phyloP scores from a whole-genome alignment of 1,284 basidiomycete species.

The Polyporus tsugae region DNA sequence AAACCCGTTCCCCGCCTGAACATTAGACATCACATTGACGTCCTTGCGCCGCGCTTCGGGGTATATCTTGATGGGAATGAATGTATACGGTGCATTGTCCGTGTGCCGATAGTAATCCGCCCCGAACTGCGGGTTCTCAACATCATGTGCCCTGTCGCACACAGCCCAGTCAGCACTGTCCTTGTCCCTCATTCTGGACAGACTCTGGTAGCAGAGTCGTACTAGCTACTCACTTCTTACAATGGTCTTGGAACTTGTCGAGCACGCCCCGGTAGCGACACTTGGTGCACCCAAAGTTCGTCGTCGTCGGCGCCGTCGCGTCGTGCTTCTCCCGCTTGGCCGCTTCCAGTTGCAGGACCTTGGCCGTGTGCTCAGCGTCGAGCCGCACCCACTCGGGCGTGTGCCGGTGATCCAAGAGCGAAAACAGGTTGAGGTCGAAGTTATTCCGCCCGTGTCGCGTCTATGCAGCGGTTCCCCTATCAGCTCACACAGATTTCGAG shows the following conservation, averaged over 20 bases:
- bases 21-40: not conserved
- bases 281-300: conserved; percentile 11
- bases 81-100: conserved; percentile 2
- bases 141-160: not conserved
- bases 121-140: not conserved
- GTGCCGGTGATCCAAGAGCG: not conserved
- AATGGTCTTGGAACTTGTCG: not conserved
- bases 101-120: conserved; percentile 12
- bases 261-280: conserved; percentile 1
- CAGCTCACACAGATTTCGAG: too few species aligned
- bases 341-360: not conserved
- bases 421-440: not conserved
- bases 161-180: not conserved
- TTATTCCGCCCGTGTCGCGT: not conserved
- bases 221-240: not conserved
- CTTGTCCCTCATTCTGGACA: too few species aligned
- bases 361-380: not conserved
- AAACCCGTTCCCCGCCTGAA: not conserved
- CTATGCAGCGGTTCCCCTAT: not conserved
- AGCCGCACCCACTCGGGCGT: conserved; percentile 3
- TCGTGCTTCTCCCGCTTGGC: conserved; percentile 3
- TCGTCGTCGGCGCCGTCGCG: conserved; percentile 1
- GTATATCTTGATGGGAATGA: not conserved
- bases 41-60: not conserved
- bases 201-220: too few species aligned